Conservation (phyloP, 2,329 filamentous ascomycete genomes). For the Colletotrichum lentis region DNA sequence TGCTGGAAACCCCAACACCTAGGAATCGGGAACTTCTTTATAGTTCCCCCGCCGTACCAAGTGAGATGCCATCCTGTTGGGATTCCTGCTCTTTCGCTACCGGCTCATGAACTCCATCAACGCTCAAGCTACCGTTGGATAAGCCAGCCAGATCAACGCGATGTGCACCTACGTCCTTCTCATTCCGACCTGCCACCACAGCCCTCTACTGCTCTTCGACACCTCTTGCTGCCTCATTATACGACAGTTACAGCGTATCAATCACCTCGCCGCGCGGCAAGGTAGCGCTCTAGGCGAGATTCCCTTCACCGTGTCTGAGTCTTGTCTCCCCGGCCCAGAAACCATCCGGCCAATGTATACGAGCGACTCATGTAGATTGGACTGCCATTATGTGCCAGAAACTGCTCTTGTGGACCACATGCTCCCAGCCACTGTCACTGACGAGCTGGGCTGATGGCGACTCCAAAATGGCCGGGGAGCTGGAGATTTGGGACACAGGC, state of each 20-base stretch:
- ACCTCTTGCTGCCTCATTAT: slow-evolving; percentile 41
- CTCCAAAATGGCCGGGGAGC: too few species aligned
- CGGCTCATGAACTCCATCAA: neutral
- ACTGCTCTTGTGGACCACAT: neutral
- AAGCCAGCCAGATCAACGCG: neutral
- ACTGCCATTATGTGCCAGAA: neutral
- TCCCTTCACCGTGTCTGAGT: slow-evolving; percentile 42
- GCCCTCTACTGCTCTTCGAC: slow-evolving; percentile 40
- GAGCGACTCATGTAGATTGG: neutral
- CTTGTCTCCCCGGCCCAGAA: slow-evolving; percentile 42
- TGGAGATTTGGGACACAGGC: too few species aligned
- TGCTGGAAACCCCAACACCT: neutral
- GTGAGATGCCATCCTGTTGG: too few species aligned
- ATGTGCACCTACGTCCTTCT: slow-evolving; percentile 46
- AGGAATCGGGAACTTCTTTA: neutral
- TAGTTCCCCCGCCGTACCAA: too few species aligned
- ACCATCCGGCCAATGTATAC: slow-evolving; percentile 35
- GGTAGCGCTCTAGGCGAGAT: slow-evolving; percentile 38
- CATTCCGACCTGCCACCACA: slow-evolving; percentile 44
- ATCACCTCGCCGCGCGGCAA: slow-evolving; percentile 42
- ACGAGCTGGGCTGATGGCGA: neutral
- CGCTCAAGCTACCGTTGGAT: neutral
- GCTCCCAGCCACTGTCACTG: neutral
- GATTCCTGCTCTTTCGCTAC: neutral
- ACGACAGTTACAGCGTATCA: slow-evolving; percentile 44